phyloP scores from a whole-genome alignment of 257 asterid genomes.

The Jasminum sambac region DNA sequence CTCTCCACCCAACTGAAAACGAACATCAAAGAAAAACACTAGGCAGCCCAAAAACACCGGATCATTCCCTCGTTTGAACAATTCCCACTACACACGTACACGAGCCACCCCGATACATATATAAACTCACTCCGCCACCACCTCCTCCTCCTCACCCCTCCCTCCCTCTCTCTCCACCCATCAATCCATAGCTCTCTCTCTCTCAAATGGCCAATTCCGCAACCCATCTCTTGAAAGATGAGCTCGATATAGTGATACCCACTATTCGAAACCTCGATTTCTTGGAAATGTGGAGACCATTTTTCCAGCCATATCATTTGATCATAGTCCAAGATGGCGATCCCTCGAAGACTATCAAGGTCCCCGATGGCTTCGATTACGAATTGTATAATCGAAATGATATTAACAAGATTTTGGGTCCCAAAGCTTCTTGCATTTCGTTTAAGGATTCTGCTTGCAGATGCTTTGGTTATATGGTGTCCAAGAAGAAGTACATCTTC shows the following conservation, averaged over 20 bases:
- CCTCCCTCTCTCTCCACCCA: background rate
- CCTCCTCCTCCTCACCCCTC: constrained; percentile 4
- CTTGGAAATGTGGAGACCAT: constrained; percentile 95
- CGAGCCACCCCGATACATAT: constrained; percentile 18
- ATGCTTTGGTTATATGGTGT: constrained; percentile 90
- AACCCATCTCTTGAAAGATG: constrained; percentile 66
- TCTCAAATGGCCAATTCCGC: constrained; percentile 43
- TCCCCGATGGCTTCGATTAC: constrained; percentile 78
- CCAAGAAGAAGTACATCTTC: constrained; percentile 93
- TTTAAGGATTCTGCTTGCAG: constrained; percentile 97
- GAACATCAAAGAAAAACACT: background rate
- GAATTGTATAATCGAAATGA: constrained; percentile 84
- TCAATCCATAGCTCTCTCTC: background rate
- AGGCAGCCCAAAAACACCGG: constrained; percentile 30
- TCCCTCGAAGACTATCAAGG: constrained; percentile 72
- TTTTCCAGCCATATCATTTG: constrained; percentile 72
- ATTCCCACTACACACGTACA: constrained; percentile 46
- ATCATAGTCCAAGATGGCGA: constrained; percentile 96
- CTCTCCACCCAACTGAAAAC: background rate
- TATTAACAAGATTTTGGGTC: constrained; percentile 77
- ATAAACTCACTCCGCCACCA: constrained; percentile 1
- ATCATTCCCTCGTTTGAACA: constrained; percentile 33
- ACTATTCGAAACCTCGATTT: constrained; percentile 87
- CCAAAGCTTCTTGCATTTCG: constrained; percentile 78
- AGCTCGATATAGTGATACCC: constrained; percentile 87